These are phyloP conservation scores for Sisymbrium altissimum DNA, from an alignment of 345 rosid species.

Conservation along the genomic window DNA sequence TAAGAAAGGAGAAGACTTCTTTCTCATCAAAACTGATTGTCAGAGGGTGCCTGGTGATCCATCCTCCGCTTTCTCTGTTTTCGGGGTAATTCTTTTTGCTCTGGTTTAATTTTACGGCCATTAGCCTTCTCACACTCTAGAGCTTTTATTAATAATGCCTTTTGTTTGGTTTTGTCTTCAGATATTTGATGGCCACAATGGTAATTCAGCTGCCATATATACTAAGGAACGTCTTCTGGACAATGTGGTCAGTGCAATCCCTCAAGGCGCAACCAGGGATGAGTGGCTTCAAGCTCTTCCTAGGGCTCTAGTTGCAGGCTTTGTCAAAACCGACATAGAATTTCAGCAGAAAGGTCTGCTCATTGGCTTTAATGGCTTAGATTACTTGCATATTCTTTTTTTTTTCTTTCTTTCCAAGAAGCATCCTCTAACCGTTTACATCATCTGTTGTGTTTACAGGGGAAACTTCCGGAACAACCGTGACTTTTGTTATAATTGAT, in stretches of 20 bases:
- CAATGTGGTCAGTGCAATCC: conserved; percentile 92
- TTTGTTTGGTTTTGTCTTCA: conserved; percentile 32
- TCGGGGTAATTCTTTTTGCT: conserved; percentile 57
- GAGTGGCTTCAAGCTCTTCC: conserved; percentile 99
- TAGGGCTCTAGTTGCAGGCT: conserved; percentile 93
- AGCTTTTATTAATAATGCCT: not conserved
- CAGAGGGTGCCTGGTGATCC: conserved; percentile 75
- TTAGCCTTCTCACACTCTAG: not conserved
- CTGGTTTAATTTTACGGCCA: not conserved
- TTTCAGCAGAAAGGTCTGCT: conserved; percentile 86
- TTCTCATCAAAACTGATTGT: conserved; percentile 73
- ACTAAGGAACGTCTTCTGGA: conserved; percentile 74
- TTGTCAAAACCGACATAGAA: conserved; percentile 97
- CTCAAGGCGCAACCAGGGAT: conserved; percentile 63
- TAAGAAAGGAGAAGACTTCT: conserved; percentile 97
- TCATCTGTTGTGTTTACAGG: conserved; percentile 47
- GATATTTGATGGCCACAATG: conserved; percentile 99
- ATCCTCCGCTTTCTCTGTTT: conserved; percentile 85
- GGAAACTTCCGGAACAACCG: conserved; percentile 98
- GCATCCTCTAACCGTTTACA: conserved; percentile 22
- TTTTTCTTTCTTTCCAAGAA: too few species aligned
- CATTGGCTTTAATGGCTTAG: not conserved
- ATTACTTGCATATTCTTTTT: too few species aligned
- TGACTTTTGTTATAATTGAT: conserved; percentile 92
- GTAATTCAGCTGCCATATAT: conserved; percentile 96